Base-by-base conservation (phyloP, 2,329 filamentous ascomycete genomes). In the Aureobasidium sp. region DNA sequence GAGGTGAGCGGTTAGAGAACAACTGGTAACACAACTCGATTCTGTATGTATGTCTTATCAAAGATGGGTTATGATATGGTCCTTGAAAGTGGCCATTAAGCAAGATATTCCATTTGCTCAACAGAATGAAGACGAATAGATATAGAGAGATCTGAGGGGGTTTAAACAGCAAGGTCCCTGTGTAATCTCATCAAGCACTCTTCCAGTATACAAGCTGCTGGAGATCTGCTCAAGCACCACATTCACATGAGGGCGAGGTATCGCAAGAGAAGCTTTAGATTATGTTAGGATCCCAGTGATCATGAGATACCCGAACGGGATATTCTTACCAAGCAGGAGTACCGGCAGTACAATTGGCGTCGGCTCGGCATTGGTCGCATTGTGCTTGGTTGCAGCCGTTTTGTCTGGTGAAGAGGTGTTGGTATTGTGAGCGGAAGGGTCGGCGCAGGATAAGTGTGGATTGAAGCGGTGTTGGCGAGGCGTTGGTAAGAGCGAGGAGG, bases 201-300 rank as follows among this genome's bases (percentile, higher is more conserved):
- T n/a, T n/a, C n/a, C n/a, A n/a, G n/a, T n/a, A n/a, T n/a, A n/a
- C n/a, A n/a, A n/a, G n/a, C n/a, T n/a, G n/a, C n/a, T n/a, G n/a
- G n/a, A 21, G 21, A 21, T 21, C 21, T 21, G 21, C 21, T 21
- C 21, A 21, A 1, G 1, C 21, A 29, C 10, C 29, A 34, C 59
- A 61, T 29, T 61, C 48, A n/a, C 39, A 45, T 4, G 39, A 37
- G 2, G 59, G 59, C 6, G 48, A 54, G 5, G 59, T 61, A 47
- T 54, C 48, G 37, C 59, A 61, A 5, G 13, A 9, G 7, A 59
- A 59, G 27, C 57, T 48, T 30, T 36, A n/a, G 11, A 11, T 13
- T 2, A 1, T 44, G 9, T n/a, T 10, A 36, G 15, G 10, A 25
- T 5, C 34, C 25, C 2, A 8, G 21, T 3, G 6, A 10, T 57